Percentiles rank a stretch among this genome's conserved stretches.
phyloP scores from a whole-genome alignment of 2,329 filamentous ascomycete species.

The Helicocarpus griseus region DNA sequence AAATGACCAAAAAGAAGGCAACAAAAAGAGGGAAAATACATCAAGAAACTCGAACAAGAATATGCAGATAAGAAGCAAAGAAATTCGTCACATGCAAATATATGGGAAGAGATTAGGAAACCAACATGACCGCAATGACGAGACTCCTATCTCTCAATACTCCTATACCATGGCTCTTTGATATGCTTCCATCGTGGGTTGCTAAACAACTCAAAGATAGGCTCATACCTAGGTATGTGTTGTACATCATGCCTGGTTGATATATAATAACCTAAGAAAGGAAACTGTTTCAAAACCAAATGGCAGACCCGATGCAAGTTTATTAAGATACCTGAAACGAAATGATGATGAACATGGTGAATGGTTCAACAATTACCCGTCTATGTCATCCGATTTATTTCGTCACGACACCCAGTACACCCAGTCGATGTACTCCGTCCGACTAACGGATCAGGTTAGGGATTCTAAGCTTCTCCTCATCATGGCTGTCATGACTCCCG shows the following conservation, averaged over 20 bases:
- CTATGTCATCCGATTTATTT: neutral
- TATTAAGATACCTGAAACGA: neutral
- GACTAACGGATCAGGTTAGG: constrained; percentile 10
- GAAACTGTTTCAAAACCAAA: constrained; percentile 1
- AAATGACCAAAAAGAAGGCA: neutral
- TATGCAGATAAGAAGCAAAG: constrained; percentile 3
- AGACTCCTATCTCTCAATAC: neutral
- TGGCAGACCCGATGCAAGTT: constrained; percentile 3
- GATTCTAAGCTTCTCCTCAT: constrained; percentile 14
- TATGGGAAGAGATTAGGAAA: constrained; percentile 2
- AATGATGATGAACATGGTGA: neutral
- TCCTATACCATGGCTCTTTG: neutral
- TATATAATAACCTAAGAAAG: neutral
- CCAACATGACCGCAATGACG: neutral
- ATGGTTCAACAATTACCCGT: neutral
- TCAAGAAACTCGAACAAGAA: neutral
- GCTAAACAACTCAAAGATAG: neutral
- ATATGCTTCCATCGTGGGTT: constrained; percentile 1
- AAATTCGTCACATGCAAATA: constrained; percentile 1
- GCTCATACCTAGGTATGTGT: neutral
- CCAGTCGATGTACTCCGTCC: neutral
- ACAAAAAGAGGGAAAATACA: neutral
- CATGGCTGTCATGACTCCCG: constrained; percentile 13
- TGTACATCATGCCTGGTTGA: neutral
- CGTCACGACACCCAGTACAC: neutral